Evolutionary conservation across 83 land plant species (phyloP), one percentile per base, ranked within the genome.

Genomic region (Picea abies): DNA sequence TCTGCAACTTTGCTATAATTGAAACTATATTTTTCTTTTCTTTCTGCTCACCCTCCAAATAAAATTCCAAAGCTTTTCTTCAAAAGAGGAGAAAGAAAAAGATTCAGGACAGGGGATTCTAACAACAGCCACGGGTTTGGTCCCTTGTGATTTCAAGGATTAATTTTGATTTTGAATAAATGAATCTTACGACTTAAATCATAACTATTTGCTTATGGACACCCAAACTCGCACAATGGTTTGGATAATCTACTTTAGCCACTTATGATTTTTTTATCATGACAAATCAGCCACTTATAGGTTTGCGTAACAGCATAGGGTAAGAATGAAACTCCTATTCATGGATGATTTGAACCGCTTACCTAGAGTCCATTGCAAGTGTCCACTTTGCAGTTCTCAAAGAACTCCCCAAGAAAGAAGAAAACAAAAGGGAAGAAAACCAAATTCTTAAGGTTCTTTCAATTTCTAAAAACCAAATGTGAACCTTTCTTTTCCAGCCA

Each of bases 371-470:
- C 58, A 56, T 56, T 11, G 58, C 58, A 12, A 35, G 15, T 56
- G 58, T 56, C 58, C 58, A 12, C 1, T 70, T 2, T 73, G 77
- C 29, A 0, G 22, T 73, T 47, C 77, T 73, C 60, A 44, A 8
- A 22, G 4, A 10, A 44, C 47, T 16, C 76, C 3, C 37, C 11
- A 41, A 20, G 22, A 20, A 3, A 3, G 19, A 37, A 70, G 16
- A 66, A 66, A 25, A 69, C 1, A 15, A 14, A 20, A 70, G 20
- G 7, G 56, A 73, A 52, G 25, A 10, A 73, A 71, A 11, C 79
- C 79, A 52, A 76, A 60, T 60, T 76, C 79, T 25, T 25, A 60
- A 76, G 79, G 58, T 56, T 56, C 58, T 56, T 56, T 56, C 58
- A 3, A 56, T 56, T 12, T 56, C 15, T 56, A 56, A 56, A 56